Conservation (phyloP, 371 early-diverging fungal genomes). For the Mucor lusitanicus region DNA sequence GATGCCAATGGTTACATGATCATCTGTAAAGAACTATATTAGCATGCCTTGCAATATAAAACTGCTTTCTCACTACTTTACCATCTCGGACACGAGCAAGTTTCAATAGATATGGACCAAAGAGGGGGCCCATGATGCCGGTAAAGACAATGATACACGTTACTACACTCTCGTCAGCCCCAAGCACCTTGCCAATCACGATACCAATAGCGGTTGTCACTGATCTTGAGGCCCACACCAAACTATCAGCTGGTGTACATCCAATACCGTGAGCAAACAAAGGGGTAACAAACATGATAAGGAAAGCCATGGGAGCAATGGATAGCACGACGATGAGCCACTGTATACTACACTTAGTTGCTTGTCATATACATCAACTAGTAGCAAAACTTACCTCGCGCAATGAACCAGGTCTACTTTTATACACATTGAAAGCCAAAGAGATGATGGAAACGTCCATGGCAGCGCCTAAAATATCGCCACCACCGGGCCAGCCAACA, state of each 20-base stretch:
- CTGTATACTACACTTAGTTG: slow-evolving; percentile 3
- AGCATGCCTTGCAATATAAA: background rate
- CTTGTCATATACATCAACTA: background rate
- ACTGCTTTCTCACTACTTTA: background rate
- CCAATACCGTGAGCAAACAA: slow-evolving; percentile 35
- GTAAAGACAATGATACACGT: slow-evolving; percentile 33
- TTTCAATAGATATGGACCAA: slow-evolving; percentile 23
- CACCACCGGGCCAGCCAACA: slow-evolving; percentile 37
- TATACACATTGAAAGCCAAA: slow-evolving; percentile 32
- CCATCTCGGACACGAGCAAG: slow-evolving; percentile 29
- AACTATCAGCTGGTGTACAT: slow-evolving; percentile 19
- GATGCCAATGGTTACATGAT: slow-evolving; percentile 37
- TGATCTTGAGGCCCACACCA: slow-evolving; percentile 30
- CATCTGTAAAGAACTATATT: slow-evolving; percentile 19
- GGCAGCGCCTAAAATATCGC: slow-evolving; percentile 27
- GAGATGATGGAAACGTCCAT: slow-evolving; percentile 39
- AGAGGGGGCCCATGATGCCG: slow-evolving; percentile 31
- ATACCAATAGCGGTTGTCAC: slow-evolving; percentile 44
- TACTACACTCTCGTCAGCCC: slow-evolving; percentile 28
- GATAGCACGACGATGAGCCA: slow-evolving; percentile 21
- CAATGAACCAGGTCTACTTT: slow-evolving; percentile 17
- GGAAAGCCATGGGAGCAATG: slow-evolving; percentile 20
- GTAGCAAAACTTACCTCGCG: slow-evolving; percentile 14
- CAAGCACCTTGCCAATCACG: slow-evolving; percentile 26
- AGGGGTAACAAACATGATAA: slow-evolving; percentile 36